Evolutionary conservation across 1,284 basidiomycete genomes (phyloP), one percentile per base, ranked within the genome.

Genomic region (Ceraceosorus bombacis): DNA sequence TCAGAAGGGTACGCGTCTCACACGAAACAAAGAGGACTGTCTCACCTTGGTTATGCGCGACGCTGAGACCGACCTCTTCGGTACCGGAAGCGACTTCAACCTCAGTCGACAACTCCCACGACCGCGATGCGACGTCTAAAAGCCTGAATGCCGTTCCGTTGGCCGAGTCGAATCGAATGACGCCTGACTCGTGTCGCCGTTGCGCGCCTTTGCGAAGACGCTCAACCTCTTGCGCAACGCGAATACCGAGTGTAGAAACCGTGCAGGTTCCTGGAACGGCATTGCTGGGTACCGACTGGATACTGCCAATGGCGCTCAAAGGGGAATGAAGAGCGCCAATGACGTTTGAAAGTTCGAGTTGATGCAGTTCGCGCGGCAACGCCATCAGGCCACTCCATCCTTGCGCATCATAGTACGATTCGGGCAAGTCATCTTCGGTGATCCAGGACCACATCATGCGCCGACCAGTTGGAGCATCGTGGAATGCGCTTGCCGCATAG

Each of bases 401-500:
- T 49, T 71, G 70, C 2, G 59, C 61, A 17, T 70, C 46, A 60
- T 66, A 66, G 48, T 67, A 63, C 27, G 51, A 50, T 13, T 66
- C 64, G 6, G 63, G 58, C 17, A 71, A 51, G 48, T 70, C 68
- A 49, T 71, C 70, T 17, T 71, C 70, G 2, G 70, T 64, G 49
- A 71, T 64, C 70, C 70, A 71, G 6, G 67, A 66, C 69, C 69
- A 71, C 59, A 71, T 64, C 52, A 71, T 58, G 7, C 69, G 54
- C 10, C 68, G 63, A 7, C 61, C 37, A 38, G 54, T 58, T 53
- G 56, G 52, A 9, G 60, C 50, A 49, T 70, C 66, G 51, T 64
- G 63, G 56, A 68, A 68, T 10, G 64, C 67, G 52, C 61, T 68
- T 1, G 68, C 66, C 12, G 70, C 70, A 41, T 71, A 71, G 17